Evolutionary conservation across 2,329 filamentous ascomycete genomes (phyloP).

Genomic region (Ceratocystis ficicola): DNA sequence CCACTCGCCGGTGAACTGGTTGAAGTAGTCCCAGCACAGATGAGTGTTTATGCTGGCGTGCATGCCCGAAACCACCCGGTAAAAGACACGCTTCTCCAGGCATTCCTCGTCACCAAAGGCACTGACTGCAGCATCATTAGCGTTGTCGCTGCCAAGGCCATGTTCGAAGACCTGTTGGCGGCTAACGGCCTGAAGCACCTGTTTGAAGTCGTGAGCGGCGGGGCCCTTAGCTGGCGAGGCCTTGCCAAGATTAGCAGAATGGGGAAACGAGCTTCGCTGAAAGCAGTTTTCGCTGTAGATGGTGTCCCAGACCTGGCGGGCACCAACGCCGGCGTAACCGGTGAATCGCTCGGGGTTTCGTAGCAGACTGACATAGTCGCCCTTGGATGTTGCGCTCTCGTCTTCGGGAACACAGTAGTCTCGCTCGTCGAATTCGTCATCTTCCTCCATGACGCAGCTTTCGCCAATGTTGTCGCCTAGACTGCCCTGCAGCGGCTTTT

Average conservation of each 20-base stretch:
- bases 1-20: slow-evolving; percentile 91
- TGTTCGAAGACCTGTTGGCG: slow-evolving; percentile 51
- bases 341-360: slow-evolving; percentile 52
- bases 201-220: slow-evolving; percentile 49
- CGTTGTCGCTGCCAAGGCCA: slow-evolving; percentile 37
- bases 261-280: slow-evolving; percentile 51
- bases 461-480: slow-evolving; percentile 81
- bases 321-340: slow-evolving; percentile 73
- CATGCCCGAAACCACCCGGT: slow-evolving; percentile 91
- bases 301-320: slow-evolving; percentile 87
- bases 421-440: slow-evolving; percentile 90
- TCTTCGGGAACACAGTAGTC: slow-evolving; percentile 97
- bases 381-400: slow-evolving; percentile 72
- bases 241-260: slow-evolving; percentile 43
- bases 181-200: slow-evolving; percentile 47
- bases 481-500: slow-evolving; percentile 66
- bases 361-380: slow-evolving; percentile 48
- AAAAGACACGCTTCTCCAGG: slow-evolving; percentile 96
- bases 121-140: slow-evolving; percentile 45
- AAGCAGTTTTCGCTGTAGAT: slow-evolving; percentile 98
- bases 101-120: slow-evolving; percentile 82
- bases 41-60: slow-evolving; percentile 95
- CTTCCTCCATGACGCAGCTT: slow-evolving; percentile 93
- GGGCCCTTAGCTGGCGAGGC: slow-evolving; percentile 34
- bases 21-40: slow-evolving; percentile 89